Evolutionary conservation across 2,329 filamentous ascomycete genomes (phyloP).

Genomic region (Diaporthe velutina): DNA sequence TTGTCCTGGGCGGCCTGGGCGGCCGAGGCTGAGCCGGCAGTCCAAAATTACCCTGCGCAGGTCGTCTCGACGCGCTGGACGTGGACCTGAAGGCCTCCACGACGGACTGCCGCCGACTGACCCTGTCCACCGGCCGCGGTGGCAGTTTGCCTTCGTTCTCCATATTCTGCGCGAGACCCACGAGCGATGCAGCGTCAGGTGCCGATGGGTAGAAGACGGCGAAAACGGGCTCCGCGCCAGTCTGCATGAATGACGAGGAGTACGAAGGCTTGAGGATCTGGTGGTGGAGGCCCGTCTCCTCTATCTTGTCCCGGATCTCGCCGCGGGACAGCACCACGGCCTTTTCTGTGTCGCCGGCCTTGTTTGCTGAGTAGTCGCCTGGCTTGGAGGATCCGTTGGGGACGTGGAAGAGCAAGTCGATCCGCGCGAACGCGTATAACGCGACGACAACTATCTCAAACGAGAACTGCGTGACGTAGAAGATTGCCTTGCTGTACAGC

Average conservation of each 20-base stretch:
- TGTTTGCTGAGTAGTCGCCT: conserved; percentile 44
- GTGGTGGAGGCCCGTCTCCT: conserved; percentile 36
- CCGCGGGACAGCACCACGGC: conserved; percentile 33
- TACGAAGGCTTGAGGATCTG: conserved; percentile 39
- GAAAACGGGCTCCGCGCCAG: conserved; percentile 6
- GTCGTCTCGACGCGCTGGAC: not conserved
- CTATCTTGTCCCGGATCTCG: conserved; percentile 40
- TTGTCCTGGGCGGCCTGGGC: not conserved
- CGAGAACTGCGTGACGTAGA: conserved; percentile 52
- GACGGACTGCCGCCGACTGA: conserved; percentile 32
- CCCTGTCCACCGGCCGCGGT: conserved; percentile 23
- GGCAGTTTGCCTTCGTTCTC: conserved; percentile 16
- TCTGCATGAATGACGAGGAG: not conserved
- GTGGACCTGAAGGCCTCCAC: not conserved
- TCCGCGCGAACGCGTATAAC: conserved; percentile 45
- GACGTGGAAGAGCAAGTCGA: conserved; percentile 49
- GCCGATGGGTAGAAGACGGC: conserved; percentile 30
- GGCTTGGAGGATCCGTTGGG: conserved; percentile 47
- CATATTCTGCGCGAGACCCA: not conserved
- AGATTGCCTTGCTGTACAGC: conserved; percentile 49
- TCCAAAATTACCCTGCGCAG: not conserved
- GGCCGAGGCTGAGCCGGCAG: conserved; percentile 7
- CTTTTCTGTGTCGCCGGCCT: conserved; percentile 16
- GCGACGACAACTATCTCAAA: conserved; percentile 48
- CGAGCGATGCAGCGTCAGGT: conserved; percentile 8